Percentiles rank a stretch among this genome's conserved stretches.
These are phyloP conservation scores for Orbilia brochopaga DNA, from an alignment of 2,329 filamentous ascomycete genomes.

Conservation along the genomic window DNA sequence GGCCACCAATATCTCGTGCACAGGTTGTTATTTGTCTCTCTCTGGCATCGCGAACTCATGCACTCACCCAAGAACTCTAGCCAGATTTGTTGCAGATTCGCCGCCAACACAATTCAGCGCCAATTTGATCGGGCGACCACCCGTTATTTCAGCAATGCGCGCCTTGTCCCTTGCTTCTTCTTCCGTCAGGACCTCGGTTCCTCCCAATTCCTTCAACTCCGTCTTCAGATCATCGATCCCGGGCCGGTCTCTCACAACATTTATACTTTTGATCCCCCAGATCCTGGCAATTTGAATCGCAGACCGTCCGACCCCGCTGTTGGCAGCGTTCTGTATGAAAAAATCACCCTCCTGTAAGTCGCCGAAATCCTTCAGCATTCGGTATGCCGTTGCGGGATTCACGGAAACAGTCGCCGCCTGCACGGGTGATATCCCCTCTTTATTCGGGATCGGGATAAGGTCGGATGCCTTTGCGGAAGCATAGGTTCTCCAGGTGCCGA, in stretches of 20 bases:
- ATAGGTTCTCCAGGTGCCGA: constrained; percentile 95
- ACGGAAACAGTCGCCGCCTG: constrained; percentile 89
- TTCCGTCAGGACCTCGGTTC: constrained; percentile 63
- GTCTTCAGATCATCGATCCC: constrained; percentile 70
- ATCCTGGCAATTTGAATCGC: constrained; percentile 84
- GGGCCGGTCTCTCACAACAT: constrained; percentile 78
- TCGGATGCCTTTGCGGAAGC: constrained; percentile 69
- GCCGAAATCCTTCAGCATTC: constrained; percentile 84
- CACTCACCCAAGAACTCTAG: constrained; percentile 68
- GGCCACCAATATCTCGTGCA: no score
- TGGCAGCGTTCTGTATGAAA: constrained; percentile 97
- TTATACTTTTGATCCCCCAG: constrained; percentile 91
- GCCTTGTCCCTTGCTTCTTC: constrained; percentile 61
- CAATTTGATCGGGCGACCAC: constrained; percentile 73
- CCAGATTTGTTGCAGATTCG: constrained; percentile 77
- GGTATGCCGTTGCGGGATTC: constrained; percentile 92
- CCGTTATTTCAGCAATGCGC: constrained; percentile 68
- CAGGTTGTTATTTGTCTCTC: no score
- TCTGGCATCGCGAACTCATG: background rate
- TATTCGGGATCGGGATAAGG: constrained; percentile 73
- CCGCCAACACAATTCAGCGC: constrained; percentile 95
- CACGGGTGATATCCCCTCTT: constrained; percentile 71
- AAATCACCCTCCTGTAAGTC: constrained; percentile 75
- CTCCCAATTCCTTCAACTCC: constrained; percentile 68
- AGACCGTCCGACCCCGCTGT: constrained; percentile 87